These are phyloP conservation scores for Xerophyta viscosa DNA, from an alignment of 106 monocot genomes.

Conservation along the genomic window DNA sequence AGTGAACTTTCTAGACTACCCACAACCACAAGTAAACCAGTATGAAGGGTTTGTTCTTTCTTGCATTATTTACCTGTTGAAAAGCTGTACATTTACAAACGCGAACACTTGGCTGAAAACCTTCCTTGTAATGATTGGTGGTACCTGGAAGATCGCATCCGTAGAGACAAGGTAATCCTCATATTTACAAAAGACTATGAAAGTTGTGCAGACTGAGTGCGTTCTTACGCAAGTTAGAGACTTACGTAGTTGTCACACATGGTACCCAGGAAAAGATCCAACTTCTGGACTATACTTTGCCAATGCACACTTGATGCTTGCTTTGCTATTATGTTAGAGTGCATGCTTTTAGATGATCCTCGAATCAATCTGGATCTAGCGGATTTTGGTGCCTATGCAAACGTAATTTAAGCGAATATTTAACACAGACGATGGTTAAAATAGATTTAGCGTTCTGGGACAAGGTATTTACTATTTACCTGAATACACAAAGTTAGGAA, in stretches of 20 bases:
- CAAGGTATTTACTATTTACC: constrained; percentile 28
- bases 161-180: neutral
- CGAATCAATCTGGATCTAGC: constrained; percentile 49
- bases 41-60: too few species aligned
- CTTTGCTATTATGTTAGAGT: constrained; percentile 52
- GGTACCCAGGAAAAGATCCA: constrained; percentile 42
- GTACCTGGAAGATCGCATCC: constrained; percentile 44
- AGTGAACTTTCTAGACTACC: too few species aligned
- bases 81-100: constrained; percentile 90
- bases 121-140: constrained; percentile 75
- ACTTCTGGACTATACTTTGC: constrained; percentile 79
- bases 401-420: neutral
- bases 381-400: constrained; percentile 66
- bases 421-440: neutral
- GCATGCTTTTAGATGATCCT: constrained; percentile 59
- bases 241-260: constrained; percentile 64
- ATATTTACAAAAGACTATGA: constrained; percentile 47
- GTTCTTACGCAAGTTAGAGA: neutral
- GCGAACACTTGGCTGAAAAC: constrained; percentile 87
- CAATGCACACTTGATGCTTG: constrained; percentile 85
- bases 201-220: constrained; percentile 46
- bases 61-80: constrained; percentile 74
- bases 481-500: constrained; percentile 87
- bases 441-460: too few species aligned
- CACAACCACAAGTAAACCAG: too few species aligned